Percentiles rank a stretch among this genome's conserved stretches.
Conservation (phyloP, 352 stramenopile species). For the Phytophthora pisi region DNA sequence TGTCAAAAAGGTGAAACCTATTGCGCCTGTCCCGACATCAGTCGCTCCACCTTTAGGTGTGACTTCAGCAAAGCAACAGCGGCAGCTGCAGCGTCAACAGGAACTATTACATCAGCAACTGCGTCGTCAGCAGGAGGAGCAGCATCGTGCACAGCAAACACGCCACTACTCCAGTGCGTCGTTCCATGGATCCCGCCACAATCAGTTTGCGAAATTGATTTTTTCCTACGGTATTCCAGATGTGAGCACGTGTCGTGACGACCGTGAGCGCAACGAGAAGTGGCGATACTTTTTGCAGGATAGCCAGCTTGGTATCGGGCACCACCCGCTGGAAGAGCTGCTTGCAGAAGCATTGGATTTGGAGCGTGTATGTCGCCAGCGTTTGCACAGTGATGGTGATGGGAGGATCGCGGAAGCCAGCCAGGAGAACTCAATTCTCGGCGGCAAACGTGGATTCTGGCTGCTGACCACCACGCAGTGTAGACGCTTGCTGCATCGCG, state of each 20-base stretch:
- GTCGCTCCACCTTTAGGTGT: conserved; percentile 16
- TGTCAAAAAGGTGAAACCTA: conserved; percentile 24
- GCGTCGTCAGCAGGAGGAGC: conserved; percentile 23
- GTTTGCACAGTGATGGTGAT: conserved; percentile 22
- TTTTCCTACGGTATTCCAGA: conserved; percentile 83
- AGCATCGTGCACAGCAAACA: conserved; percentile 28
- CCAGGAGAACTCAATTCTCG: conserved; percentile 63
- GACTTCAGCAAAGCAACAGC: conserved; percentile 19
- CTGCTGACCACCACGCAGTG: conserved; percentile 61
- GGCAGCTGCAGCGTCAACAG: conserved; percentile 13
- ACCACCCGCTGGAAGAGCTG: conserved; percentile 52
- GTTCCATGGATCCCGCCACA: conserved; percentile 45
- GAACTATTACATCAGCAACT: conserved; percentile 28
- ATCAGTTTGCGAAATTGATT: conserved; percentile 80
- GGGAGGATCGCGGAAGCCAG: conserved; percentile 10
- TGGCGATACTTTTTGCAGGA: conserved; percentile 85
- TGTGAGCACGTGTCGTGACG: conserved; percentile 55
- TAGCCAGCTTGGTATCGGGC: conserved; percentile 41
- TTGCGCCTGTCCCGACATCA: conserved; percentile 1
- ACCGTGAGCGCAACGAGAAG: conserved; percentile 63
- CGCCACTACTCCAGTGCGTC: conserved; percentile 23
- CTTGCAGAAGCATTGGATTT: conserved; percentile 62
- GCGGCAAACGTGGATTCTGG: conserved; percentile 68
- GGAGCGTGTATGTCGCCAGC: conserved; percentile 62
- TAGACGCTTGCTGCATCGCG: conserved; percentile 70